A percentile compares a stretch with the other conserved stretches of the same genome.
phyloP scores from a whole-genome alignment of 2,329 filamentous ascomycete species.

The Chrysosphaeria jannelii region DNA sequence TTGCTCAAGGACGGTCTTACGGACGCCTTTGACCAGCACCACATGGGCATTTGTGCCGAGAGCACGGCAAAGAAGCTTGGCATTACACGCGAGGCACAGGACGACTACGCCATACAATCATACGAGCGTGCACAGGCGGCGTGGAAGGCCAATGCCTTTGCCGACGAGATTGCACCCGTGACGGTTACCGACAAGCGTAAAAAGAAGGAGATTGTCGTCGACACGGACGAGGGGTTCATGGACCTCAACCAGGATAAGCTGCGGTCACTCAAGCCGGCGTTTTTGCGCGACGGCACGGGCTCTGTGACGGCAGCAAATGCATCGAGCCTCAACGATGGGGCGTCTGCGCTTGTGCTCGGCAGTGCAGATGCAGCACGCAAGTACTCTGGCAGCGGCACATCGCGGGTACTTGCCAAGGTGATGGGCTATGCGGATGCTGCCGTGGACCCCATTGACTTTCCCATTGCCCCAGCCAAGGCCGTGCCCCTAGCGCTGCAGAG shows the following conservation, averaged over 20 bases:
- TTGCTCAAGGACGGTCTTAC: conserved; percentile 83
- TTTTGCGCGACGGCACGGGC: conserved; percentile 56
- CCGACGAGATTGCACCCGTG: conserved; percentile 71
- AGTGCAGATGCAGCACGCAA: conserved; percentile 54
- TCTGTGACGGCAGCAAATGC: conserved; percentile 88
- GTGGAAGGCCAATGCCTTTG: conserved; percentile 58
- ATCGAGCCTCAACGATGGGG: conserved; percentile 83
- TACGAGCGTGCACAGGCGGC: conserved; percentile 76
- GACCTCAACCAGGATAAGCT: conserved; percentile 73
- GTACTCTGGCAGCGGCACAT: conserved; percentile 32
- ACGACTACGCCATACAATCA: conserved; percentile 65
- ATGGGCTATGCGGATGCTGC: conserved; percentile 71
- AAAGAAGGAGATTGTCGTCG: conserved; percentile 50
- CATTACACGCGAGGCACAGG: conserved; percentile 62
- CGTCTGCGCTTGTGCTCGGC: conserved; percentile 61
- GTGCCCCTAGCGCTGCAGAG: conserved; percentile 70
- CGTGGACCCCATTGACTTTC: conserved; percentile 77
- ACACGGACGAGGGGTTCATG: conserved; percentile 67
- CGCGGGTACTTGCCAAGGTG: conserved; percentile 63
- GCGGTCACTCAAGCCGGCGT: conserved; percentile 64
- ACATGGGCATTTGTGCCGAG: conserved; percentile 96
- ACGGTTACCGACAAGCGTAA: conserved; percentile 36
- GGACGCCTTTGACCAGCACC: conserved; percentile 88
- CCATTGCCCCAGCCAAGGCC: conserved; percentile 69
- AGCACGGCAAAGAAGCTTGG: conserved; percentile 69